Conservation (phyloP, 331 rosid species). For the Prunus yedoensis region DNA sequence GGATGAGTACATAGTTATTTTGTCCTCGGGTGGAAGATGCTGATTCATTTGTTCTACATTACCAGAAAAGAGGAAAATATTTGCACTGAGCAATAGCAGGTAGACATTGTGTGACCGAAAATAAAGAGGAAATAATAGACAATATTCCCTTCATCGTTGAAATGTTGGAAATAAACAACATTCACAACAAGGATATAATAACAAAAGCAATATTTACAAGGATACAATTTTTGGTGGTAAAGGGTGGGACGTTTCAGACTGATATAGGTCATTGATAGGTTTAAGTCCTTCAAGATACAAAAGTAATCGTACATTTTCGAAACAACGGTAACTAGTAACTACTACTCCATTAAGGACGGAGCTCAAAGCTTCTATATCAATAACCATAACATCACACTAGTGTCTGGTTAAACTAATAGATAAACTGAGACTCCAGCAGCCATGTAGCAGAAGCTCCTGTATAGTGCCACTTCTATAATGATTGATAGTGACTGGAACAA, state of each 20-base stretch:
- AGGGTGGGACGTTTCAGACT: background rate
- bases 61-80: too few relatives aligned
- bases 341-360: conserved; percentile 2
- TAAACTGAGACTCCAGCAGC: background rate
- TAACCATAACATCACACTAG: background rate
- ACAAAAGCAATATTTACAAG: background rate
- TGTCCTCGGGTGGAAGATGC: too few relatives aligned
- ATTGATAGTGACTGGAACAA: background rate
- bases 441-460: background rate
- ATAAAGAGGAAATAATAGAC: background rate
- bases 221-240: background rate
- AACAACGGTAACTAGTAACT: background rate
- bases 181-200: background rate
- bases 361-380: background rate
- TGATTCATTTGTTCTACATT: too few relatives aligned
- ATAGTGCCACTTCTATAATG: background rate
- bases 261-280: background rate
- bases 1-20: too few relatives aligned
- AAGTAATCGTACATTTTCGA: background rate
- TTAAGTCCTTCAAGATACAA: background rate
- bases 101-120: background rate
- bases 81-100: background rate
- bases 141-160: background rate
- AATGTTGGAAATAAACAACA: background rate
- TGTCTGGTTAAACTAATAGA: background rate